phyloP scores from a whole-genome alignment of 495 filamentous ascomycete genomes.

The Penicillium salamii region DNA sequence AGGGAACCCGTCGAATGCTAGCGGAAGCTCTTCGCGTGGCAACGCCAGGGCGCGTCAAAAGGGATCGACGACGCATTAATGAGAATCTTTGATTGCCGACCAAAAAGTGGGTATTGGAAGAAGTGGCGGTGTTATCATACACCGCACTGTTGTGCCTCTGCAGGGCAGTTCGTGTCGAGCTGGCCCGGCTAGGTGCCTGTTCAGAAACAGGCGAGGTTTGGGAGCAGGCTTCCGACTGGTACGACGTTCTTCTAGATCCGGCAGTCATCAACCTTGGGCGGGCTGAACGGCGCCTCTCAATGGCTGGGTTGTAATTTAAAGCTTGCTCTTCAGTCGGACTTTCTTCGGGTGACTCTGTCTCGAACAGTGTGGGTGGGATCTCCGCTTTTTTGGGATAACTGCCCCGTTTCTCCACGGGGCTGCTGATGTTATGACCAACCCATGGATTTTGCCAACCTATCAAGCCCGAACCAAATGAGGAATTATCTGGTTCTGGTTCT shows the following conservation, averaged over 20 bases:
- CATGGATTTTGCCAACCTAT: constrained; percentile 32
- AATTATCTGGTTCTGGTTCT: constrained; percentile 5
- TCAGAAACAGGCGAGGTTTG: constrained; percentile 11
- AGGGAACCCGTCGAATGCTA: constrained; percentile 19
- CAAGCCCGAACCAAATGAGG: constrained; percentile 15
- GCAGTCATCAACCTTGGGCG: constrained; percentile 15
- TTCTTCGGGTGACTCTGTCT: constrained; percentile 12
- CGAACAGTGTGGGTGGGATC: constrained; percentile 17
- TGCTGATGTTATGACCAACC: constrained; percentile 16
- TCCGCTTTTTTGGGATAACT: constrained; percentile 12
- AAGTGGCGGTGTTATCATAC: constrained; percentile 27
- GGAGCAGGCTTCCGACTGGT: constrained; percentile 23
- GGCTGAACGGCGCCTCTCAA: constrained; percentile 1
- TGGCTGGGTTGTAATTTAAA: not conserved
- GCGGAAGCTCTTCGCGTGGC: constrained; percentile 43
- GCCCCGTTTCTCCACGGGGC: constrained; percentile 6
- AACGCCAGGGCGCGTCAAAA: constrained; percentile 46
- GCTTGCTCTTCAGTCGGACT: not conserved
- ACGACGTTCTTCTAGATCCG: constrained; percentile 19
- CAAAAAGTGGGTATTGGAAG: constrained; percentile 38
- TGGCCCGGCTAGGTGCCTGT: constrained; percentile 26
- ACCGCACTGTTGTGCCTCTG: constrained; percentile 26
- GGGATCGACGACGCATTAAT: constrained; percentile 46
- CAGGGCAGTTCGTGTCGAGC: constrained; percentile 30
- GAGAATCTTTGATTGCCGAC: constrained; percentile 39